Base-by-base conservation (phyloP, 164 flowering plant species). In the Vitis riparia region DNA sequence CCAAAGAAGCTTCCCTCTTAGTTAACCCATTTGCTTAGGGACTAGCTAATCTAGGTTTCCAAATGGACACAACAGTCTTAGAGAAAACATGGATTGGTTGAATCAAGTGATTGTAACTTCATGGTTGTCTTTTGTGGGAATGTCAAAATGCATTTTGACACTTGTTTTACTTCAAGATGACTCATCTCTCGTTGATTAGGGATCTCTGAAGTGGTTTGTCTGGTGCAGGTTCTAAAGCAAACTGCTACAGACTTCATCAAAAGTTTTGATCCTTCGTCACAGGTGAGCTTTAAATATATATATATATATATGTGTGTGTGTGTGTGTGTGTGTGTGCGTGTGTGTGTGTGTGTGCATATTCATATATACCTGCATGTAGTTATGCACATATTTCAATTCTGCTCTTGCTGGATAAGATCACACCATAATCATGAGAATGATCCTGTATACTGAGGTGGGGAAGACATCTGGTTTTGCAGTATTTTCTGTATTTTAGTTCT, bases 151-250 rank as follows among this genome's bases (percentile, higher is more conserved):
- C 44, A 37, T 37, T 37, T 37, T 37, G 7, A 2, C 5, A 37
- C 7, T 37, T 51, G 44, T 23, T 15, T 51, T 15, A 12, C 14
- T 15, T 9, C 23, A 44, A 0, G 14, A 9, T 57, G 17, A 8
- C 59, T 57, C 59, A 37, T 66, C 23, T 15, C 16, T 23, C 10
- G 2, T 58, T 15, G 11, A 56, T 51, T 16, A 67, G 29, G 10
- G 9, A 30, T 27, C 62, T 15, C 23, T 57, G 8, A 37, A 52
- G 23, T 32, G 66, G 56, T 14, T 30, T 62, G 48, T 51, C 37
- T 68, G 9, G 59, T 86, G 76, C 97, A 91, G 99, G 69, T 89
- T 71, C 84, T 89, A 50, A 88, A 85, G 73, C 90, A 79, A 63
- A 83, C 96, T 48, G 88, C 87, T 57, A 74, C 71, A 66, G 94